phyloP scores from a whole-genome alignment of 1,139 yeast species.

The Pneumocystis jirovecii region DNA sequence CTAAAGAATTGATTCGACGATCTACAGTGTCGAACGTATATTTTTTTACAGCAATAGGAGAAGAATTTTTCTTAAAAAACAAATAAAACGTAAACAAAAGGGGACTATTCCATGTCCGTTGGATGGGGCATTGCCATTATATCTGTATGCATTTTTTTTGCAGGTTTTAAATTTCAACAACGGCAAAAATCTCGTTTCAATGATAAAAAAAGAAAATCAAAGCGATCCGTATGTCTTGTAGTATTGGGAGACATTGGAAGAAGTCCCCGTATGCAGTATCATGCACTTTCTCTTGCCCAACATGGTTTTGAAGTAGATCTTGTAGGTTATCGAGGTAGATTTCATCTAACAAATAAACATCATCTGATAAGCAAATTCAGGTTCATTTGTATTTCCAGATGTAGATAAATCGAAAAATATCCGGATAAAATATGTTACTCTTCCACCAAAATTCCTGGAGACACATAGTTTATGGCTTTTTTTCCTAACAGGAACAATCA shows the following conservation, averaged over 20 bases:
- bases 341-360: background rate
- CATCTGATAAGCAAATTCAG: background rate
- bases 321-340: conserved; percentile 65
- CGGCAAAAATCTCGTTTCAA: conserved; percentile 4
- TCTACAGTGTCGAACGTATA: background rate
- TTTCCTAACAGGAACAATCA: conserved; percentile 41
- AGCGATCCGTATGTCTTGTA: conserved; percentile 46
- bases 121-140: background rate
- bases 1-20: background rate
- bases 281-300: conserved; percentile 62
- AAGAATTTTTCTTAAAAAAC: background rate
- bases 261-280: conserved; percentile 91
- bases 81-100: background rate
- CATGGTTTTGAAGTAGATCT: conserved; percentile 61
- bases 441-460: conserved; percentile 1
- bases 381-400: background rate
- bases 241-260: conserved; percentile 92
- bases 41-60: background rate
- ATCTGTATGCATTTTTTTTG: background rate
- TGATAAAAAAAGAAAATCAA: conserved; percentile 21
- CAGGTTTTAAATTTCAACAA: background rate
- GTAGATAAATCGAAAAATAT: conserved; percentile 11
- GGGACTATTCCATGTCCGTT: background rate
- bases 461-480: conserved; percentile 31
- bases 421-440: conserved; percentile 8